Base-by-base conservation (phyloP, 371 early-diverging fungal species). In the Mortierella sp. region DNA sequence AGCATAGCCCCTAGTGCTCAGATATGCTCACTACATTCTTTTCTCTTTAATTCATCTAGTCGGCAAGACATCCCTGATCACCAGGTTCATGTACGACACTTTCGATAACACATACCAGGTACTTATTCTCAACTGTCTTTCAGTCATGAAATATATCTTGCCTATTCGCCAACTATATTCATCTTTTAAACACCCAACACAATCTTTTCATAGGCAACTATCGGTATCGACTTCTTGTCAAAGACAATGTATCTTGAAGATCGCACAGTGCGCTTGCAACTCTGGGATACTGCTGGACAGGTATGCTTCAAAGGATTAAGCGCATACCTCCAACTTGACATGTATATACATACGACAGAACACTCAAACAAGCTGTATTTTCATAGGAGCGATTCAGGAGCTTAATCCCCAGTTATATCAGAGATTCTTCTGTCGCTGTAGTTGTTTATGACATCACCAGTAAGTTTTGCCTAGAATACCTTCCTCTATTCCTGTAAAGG, bases 201-300 rank as follows among this genome's bases (percentile, higher is more conserved):
- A 52, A 63, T 58, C 57, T 20, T 14, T 72, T 65, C 55, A 32
- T 32, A 78, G 93, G 99, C 99, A 8, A 99, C 99, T 14, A 99
- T 99, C 73, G 99, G 99, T 72, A 98, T 99, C 71, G 99, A 99
- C 87, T 99, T 99, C 86, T 84, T 99, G 75, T 97, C 96, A 51
- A 99, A 99, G 88, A 99, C 99, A 22, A 96, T 99, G 94, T 95
- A 96, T 83, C 86, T 99, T 62, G 98, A 98, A 74, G 98, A 97
- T 85, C 93, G 96, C 62, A 97, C 97, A 20, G 95, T 99, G 24
- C 93, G 99, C 61, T 90, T 99, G 63, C 99, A 99, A 88, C 92
- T 99, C 68, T 99, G 99, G 99, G 99, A 99, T 86, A 99, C 99
- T 12, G 99, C 99, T 51, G 99, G 99, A 28, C 99, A 99, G 90